phyloP scores from a whole-genome alignment of 305 asterid genomes.

The Caryopteris hybrid region DNA sequence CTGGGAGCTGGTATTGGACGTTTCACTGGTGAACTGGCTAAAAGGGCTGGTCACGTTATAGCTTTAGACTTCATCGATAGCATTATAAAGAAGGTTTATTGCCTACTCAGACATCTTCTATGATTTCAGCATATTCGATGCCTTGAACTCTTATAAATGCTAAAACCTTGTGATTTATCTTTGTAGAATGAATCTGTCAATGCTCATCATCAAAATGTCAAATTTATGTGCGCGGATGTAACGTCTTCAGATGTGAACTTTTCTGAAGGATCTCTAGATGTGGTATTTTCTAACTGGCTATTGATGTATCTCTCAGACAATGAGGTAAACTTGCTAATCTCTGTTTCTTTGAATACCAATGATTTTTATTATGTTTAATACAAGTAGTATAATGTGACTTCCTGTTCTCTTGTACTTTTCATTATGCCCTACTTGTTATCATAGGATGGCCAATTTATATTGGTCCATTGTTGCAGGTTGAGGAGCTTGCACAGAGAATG shows the following conservation, averaged over 20 bases:
- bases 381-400: not conserved
- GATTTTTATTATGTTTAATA: no score
- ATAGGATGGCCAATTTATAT: slow-evolving; percentile 1
- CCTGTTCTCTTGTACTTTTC: not conserved
- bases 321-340: slow-evolving; percentile 46
- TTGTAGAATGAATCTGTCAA: slow-evolving; percentile 46
- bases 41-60: slow-evolving; percentile 58
- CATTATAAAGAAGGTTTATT: slow-evolving; percentile 71
- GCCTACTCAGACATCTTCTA: slow-evolving; percentile 7
- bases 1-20: slow-evolving; percentile 99
- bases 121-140: not conserved
- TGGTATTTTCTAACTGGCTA: slow-evolving; percentile 93
- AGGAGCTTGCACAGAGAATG: slow-evolving; percentile 64
- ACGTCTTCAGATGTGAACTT: slow-evolving; percentile 74
- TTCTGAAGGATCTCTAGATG: slow-evolving; percentile 68
- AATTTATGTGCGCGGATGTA: slow-evolving; percentile 90
- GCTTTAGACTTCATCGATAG: slow-evolving; percentile 89
- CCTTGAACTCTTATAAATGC: not conserved
- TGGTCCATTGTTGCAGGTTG: slow-evolving; percentile 50
- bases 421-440: no score
- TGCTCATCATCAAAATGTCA: slow-evolving; percentile 59
- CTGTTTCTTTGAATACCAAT: not conserved
- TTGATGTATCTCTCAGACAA: slow-evolving; percentile 92
- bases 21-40: slow-evolving; percentile 86
- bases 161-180: not conserved